Evolutionary conservation across 2,329 filamentous ascomycete genomes (phyloP).

Genomic region (Alternaria triticimaculans): DNA sequence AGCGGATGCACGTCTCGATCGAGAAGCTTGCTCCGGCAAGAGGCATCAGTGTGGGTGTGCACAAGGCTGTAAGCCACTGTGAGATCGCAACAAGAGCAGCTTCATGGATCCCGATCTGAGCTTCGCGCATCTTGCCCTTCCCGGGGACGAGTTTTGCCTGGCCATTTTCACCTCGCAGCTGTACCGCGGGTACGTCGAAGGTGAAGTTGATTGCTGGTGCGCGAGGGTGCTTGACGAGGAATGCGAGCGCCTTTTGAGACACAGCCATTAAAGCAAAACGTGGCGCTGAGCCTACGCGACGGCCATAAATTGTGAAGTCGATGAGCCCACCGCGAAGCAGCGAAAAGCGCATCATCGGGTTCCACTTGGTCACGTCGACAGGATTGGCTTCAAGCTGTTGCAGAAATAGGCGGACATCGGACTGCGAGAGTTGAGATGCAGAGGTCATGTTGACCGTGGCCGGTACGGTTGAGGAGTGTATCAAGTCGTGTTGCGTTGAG

Average conservation of each 20-base stretch:
- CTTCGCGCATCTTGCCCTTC: not conserved
- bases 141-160: not conserved
- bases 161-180: too few species aligned
- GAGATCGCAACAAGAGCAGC: slow-evolving; percentile 2
- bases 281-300: not conserved
- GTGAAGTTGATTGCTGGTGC: slow-evolving; percentile 7
- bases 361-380: not conserved
- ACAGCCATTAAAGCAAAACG: slow-evolving; percentile 1
- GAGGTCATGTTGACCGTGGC: not conserved
- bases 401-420: not conserved
- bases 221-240: not conserved
- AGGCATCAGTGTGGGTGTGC: not conserved
- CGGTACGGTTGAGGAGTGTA: not conserved
- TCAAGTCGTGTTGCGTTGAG: not conserved
- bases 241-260: not conserved
- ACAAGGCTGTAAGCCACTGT: not conserved
- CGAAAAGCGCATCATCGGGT: not conserved
- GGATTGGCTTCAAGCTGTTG: not conserved
- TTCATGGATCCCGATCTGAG: slow-evolving; percentile 1
- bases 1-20: slow-evolving; percentile 1
- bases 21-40: not conserved
- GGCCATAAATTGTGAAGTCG: slow-evolving; percentile 2
- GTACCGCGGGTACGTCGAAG: not conserved
- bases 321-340: not conserved
- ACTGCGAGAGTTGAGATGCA: not conserved